phyloP scores from a whole-genome alignment of 2,329 filamentous ascomycete genomes.

The Stachybotrys elegans region DNA sequence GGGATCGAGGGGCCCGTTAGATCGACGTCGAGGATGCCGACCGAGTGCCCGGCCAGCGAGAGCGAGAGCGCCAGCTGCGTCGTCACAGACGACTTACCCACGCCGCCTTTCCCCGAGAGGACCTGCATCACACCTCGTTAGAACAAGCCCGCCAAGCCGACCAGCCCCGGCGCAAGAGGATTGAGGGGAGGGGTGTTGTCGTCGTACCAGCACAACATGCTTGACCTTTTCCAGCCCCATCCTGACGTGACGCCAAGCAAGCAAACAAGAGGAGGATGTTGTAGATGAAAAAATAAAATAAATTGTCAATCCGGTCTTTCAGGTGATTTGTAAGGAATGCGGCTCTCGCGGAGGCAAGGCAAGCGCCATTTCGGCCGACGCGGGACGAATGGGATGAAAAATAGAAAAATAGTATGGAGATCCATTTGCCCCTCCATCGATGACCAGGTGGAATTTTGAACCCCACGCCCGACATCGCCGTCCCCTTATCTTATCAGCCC shows the following conservation, averaged over 20 bases:
- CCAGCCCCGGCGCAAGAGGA: neutral
- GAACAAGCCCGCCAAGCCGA: slow-evolving; percentile 2
- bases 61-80: slow-evolving; percentile 91
- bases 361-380: neutral
- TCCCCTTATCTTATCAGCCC: too few relatives aligned
- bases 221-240: slow-evolving; percentile 55
- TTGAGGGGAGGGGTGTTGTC: neutral
- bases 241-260: neutral
- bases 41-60: slow-evolving; percentile 76
- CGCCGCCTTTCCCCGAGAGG: slow-evolving; percentile 94
- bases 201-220: slow-evolving; percentile 67
- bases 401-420: neutral
- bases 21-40: slow-evolving; percentile 94
- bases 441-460: too few relatives aligned
- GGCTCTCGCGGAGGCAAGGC: neutral
- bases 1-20: slow-evolving; percentile 95
- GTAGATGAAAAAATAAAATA: neutral
- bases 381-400: neutral
- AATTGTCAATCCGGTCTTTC: neutral
- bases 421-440: too few relatives aligned
- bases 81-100: slow-evolving; percentile 97
- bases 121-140: slow-evolving; percentile 39
- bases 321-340: slow-evolving; percentile 1
- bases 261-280: neutral
- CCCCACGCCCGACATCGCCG: too few relatives aligned